Evolutionary conservation across 768 basidiomycete species (phyloP), one percentile per base, ranked within the genome.

Genomic region (Trametopsis cervina): DNA sequence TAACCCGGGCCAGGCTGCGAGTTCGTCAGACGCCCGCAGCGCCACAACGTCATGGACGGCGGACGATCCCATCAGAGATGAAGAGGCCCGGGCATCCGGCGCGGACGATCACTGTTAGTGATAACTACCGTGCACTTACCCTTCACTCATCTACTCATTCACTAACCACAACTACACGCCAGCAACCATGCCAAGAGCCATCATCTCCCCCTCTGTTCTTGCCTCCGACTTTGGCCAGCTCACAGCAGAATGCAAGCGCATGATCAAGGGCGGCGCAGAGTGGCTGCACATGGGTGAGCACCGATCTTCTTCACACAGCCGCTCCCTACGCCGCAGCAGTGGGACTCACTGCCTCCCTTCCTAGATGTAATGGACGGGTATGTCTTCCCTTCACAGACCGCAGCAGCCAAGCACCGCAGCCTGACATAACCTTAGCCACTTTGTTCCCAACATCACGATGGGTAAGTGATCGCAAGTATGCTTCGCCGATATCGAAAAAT

Each of bases 391-490:
- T 51, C 22, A 13, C 44, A 33, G 10, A 33, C 44, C 20, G 12
- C 15, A 26, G 23, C 26, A 17, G 9, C 15, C 23, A 40, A n/a
- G 20, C 46, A 41, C n/a, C 46, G 26, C 24, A 47, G n/a, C n/a
- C n/a, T 23, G 39, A 9, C 7, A 26, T 10, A 24, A 15, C 20
- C 6, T 37, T 58, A 94, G 95, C 46, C 89, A 97, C 69, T 99
- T 99, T 60, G 96, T 99, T 26, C 95, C 94, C 27, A 98, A 97
- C 67, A 96, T 99, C 66, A 93, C 94, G 20, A 92, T 98, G 86
- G 96, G 92, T 83, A 53, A 49, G 75, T 71, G 36, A 33, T 42
- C 29, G 21, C 11, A 20, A 22, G 13, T 37, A 13, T 38, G 15
- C 20, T 26, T 4, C 5, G 20, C 37, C 39, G 27, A 23, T 24